These are phyloP conservation scores for Aureobasidium sp. DNA, from an alignment of 2,329 filamentous ascomycete genomes.

Conservation along the genomic window DNA sequence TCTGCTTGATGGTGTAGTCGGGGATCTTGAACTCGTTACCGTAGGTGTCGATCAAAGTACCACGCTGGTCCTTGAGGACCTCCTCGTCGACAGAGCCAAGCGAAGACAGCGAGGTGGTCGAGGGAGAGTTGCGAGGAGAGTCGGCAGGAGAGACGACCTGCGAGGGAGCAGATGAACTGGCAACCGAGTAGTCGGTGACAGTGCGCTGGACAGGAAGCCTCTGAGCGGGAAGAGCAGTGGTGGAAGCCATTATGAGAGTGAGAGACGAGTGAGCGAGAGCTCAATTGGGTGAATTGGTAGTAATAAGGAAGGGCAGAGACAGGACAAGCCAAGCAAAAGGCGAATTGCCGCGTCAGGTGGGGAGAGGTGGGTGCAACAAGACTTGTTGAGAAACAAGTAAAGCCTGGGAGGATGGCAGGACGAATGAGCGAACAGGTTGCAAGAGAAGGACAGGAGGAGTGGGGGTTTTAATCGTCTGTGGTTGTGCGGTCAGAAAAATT, in stretches of 20 bases:
- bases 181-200: conserved; percentile 41
- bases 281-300: conserved; percentile 4
- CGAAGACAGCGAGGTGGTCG: conserved; percentile 87
- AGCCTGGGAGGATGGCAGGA: conserved; percentile 1
- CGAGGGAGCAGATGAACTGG: conserved; percentile 46
- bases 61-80: conserved; percentile 42
- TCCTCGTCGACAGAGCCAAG: conserved; percentile 61
- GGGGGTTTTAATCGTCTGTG: conserved; percentile 2
- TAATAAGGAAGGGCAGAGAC: conserved; percentile 2
- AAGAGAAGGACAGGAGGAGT: background rate
- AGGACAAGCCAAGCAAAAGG: conserved; percentile 1
- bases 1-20: conserved; percentile 95
- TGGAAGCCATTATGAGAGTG: conserved; percentile 19
- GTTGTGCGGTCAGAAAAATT: conserved; percentile 8
- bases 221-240: conserved; percentile 46
- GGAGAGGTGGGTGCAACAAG: background rate
- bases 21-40: conserved; percentile 91
- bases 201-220: conserved; percentile 33
- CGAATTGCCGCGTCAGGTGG: background rate
- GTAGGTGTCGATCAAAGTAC: conserved; percentile 77
- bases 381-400: background rate
- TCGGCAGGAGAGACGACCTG: conserved; percentile 47
- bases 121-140: conserved; percentile 57
- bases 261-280: background rate
- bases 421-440: conserved; percentile 3